phyloP scores from a whole-genome alignment of 2,329 filamentous ascomycete genomes.

The Scopulariopsis brevicaulis region DNA sequence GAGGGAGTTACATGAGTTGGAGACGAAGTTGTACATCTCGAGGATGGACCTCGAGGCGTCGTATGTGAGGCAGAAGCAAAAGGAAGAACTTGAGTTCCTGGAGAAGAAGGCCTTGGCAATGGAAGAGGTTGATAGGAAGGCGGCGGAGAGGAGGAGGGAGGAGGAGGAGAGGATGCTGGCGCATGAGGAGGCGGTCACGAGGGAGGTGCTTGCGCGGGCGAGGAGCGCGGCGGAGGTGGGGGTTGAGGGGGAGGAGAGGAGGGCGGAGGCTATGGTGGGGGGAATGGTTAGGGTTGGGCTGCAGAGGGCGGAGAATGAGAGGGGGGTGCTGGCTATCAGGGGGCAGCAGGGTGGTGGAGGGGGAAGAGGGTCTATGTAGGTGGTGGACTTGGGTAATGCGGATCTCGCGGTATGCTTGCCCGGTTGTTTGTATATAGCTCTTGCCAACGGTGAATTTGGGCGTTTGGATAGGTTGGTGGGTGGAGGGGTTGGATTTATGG shows the following conservation, averaged over 20 bases:
- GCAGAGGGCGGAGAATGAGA: slow-evolving; percentile 34
- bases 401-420: neutral
- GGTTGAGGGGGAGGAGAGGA: slow-evolving; percentile 29
- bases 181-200: slow-evolving; percentile 35
- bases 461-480: too few relatives aligned
- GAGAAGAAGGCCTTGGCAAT: slow-evolving; percentile 33
- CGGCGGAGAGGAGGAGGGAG: slow-evolving; percentile 15
- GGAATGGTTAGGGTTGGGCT: slow-evolving; percentile 35
- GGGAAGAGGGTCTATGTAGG: neutral
- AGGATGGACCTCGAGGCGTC: slow-evolving; percentile 40
- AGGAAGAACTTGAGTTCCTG: slow-evolving; percentile 30
- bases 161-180: slow-evolving; percentile 23
- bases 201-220: slow-evolving; percentile 29
- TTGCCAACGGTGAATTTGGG: too few relatives aligned
- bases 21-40: slow-evolving; percentile 35
- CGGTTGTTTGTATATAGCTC: too few relatives aligned
- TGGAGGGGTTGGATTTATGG: too few relatives aligned
- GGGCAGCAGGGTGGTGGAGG: slow-evolving; percentile 30
- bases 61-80: slow-evolving; percentile 31
- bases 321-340: slow-evolving; percentile 34
- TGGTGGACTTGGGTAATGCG: neutral
- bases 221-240: slow-evolving; percentile 34
- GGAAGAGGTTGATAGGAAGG: slow-evolving; percentile 23
- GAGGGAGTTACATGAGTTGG: slow-evolving; percentile 37
- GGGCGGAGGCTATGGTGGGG: slow-evolving; percentile 31